phyloP scores from a whole-genome alignment of 108 stramenopile species.

The Cyclotella atomus region DNA sequence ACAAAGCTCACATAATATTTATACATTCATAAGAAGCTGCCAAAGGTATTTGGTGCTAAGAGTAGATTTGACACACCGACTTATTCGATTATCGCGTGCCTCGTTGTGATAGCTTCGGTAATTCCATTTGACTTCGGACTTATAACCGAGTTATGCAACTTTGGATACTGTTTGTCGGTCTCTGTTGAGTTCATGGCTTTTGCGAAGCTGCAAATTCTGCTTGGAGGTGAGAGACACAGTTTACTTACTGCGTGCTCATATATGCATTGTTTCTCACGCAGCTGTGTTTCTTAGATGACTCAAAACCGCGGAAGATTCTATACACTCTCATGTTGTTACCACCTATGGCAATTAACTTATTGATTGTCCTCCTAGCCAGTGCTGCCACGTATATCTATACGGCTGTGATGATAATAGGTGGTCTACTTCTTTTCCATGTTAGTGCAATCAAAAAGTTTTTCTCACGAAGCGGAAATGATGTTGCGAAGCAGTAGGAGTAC shows the following conservation, averaged over 20 bases:
- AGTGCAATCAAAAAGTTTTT: no score
- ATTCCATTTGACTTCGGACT: background rate
- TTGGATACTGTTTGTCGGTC: slow-evolving; percentile 3
- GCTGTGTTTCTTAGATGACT: background rate
- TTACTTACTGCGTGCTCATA: background rate
- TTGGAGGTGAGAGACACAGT: background rate
- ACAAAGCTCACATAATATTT: no score
- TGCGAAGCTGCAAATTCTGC: background rate
- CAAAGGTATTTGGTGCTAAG: slow-evolving; percentile 75
- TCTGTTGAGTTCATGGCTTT: slow-evolving; percentile 4
- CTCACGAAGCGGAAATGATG: no score
- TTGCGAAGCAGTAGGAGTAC: no score
- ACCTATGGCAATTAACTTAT: background rate
- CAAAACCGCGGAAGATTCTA: background rate
- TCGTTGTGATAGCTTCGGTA: background rate
- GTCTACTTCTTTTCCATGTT: background rate
- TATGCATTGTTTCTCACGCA: background rate
- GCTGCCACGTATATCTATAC: background rate
- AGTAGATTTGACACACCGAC: slow-evolving; percentile 89
- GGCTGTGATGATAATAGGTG: background rate
- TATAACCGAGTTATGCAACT: slow-evolving; percentile 5
- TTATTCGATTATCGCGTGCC: slow-evolving; percentile 69
- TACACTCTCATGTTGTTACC: slow-evolving; percentile 7
- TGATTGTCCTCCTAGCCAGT: background rate
- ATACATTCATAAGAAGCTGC: no score